Conservation (phyloP, 495 filamentous ascomycete species). For the Pyrenula massariospora region DNA sequence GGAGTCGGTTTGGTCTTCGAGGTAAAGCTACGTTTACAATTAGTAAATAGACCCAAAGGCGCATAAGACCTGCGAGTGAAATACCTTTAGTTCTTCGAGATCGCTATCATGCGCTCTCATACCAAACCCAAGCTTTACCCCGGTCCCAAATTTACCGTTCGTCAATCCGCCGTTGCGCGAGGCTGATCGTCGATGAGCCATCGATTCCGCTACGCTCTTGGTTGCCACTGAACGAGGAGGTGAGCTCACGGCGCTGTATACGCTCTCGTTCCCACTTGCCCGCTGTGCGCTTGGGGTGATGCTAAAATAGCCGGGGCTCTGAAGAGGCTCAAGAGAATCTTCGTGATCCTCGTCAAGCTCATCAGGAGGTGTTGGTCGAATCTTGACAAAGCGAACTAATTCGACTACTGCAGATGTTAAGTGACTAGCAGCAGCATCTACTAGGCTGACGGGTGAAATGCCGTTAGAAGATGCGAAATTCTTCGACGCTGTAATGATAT, state of each 20-base stretch:
- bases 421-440: constrained; percentile 94
- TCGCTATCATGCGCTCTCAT: constrained; percentile 37
- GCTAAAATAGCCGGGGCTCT: constrained; percentile 37
- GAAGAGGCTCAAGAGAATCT: constrained; percentile 23
- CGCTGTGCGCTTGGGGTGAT: constrained; percentile 27
- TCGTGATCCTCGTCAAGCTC: constrained; percentile 68
- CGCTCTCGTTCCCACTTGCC: constrained; percentile 35
- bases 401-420: constrained; percentile 77
- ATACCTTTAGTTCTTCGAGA: constrained; percentile 63
- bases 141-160: constrained; percentile 14
- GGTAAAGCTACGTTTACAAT: constrained; percentile 45
- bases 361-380: constrained; percentile 58
- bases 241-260: constrained; percentile 42
- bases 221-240: constrained; percentile 20
- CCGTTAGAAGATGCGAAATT: constrained; percentile 73
- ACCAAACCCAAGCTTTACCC: constrained; percentile 22
- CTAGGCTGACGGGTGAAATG: constrained; percentile 83
- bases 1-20: constrained; percentile 73
- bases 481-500: constrained; percentile 85
- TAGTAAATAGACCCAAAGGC: background rate
- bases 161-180: constrained; percentile 15
- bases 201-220: background rate
- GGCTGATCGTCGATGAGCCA: constrained; percentile 4
- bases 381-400: constrained; percentile 70
- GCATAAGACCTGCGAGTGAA: background rate